A percentile compares a stretch with the other conserved stretches of the same genome.
Conservation (phyloP, 1,284 basidiomycete species). For the Malassezia cuniculi region DNA sequence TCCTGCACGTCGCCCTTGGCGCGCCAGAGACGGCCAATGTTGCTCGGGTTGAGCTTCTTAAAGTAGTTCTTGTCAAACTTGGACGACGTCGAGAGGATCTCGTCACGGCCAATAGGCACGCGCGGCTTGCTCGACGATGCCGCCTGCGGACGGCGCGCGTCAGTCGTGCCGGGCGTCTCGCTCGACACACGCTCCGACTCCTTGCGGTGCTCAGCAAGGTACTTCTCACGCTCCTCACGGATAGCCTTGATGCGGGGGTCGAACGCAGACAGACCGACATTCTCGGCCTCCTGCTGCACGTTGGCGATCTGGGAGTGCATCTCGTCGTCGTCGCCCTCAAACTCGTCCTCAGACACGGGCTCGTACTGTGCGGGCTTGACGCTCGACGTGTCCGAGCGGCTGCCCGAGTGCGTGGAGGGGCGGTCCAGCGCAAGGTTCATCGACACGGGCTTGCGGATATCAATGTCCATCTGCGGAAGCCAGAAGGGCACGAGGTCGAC, state of each 20-base stretch:
- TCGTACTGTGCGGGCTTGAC: conserved; percentile 26
- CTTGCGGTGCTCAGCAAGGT: conserved; percentile 32
- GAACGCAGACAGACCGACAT: conserved; percentile 32
- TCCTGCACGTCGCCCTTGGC: conserved; percentile 16
- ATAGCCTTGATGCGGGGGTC: conserved; percentile 39
- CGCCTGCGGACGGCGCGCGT: conserved; percentile 9
- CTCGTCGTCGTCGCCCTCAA: conserved; percentile 24
- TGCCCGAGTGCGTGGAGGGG: conserved; percentile 22
- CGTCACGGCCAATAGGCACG: conserved; percentile 19
- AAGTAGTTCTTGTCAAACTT: conserved; percentile 40
- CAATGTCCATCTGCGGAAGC: conserved; percentile 75
- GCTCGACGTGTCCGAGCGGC: conserved; percentile 29
- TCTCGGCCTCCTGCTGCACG: conserved; percentile 33
- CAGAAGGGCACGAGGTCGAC: conserved; percentile 98
- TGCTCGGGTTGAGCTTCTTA: conserved; percentile 38
- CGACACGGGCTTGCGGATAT: conserved; percentile 30
- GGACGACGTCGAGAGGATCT: conserved; percentile 38
- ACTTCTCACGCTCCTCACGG: conserved; percentile 36
- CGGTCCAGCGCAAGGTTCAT: conserved; percentile 36
- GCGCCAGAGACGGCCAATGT: conserved; percentile 36
- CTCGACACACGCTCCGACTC: conserved; percentile 32
- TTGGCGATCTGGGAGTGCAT: conserved; percentile 20
- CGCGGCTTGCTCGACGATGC: conserved; percentile 8
- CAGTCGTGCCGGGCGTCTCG: conserved; percentile 21
- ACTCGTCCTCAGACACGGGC: conserved; percentile 42